These are phyloP conservation scores for Fusarium floridanum DNA, from an alignment of 2,329 filamentous ascomycete species.

Conservation along the genomic window DNA sequence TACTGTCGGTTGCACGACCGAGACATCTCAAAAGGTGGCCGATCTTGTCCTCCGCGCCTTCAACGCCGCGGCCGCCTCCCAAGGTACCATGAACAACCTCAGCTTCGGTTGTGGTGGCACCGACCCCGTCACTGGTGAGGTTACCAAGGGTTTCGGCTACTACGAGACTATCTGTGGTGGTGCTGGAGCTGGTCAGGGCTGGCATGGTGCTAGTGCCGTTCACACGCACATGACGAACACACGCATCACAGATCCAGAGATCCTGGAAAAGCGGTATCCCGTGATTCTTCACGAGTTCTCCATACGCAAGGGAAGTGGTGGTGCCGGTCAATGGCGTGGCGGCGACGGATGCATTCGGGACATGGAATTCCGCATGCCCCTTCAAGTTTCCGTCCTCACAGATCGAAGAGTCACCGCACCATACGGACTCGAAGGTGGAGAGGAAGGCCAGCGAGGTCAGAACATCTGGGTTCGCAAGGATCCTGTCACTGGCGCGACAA, in stretches of 20 bases:
- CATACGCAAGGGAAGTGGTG: slow-evolving; percentile 58
- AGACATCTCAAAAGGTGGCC: slow-evolving; percentile 53
- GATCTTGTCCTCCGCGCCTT: slow-evolving; percentile 84
- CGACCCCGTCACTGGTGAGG: slow-evolving; percentile 41
- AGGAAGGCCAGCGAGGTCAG: slow-evolving; percentile 74
- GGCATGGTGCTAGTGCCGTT: slow-evolving; percentile 49
- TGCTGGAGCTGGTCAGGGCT: slow-evolving; percentile 47
- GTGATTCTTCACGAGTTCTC: slow-evolving; percentile 50
- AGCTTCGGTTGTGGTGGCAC: slow-evolving; percentile 78
- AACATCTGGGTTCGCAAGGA: slow-evolving; percentile 73
- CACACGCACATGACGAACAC: slow-evolving; percentile 56
- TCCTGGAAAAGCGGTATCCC: slow-evolving; percentile 53
- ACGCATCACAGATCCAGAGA: slow-evolving; percentile 53
- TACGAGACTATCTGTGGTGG: slow-evolving; percentile 54
- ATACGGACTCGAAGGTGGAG: slow-evolving; percentile 80
- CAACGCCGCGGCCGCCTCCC: slow-evolving; percentile 78
- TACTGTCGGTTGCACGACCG: slow-evolving; percentile 50
- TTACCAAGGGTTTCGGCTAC: slow-evolving; percentile 51
- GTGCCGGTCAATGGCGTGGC: slow-evolving; percentile 74
- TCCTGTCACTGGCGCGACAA: slow-evolving; percentile 47
- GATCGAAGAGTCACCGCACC: slow-evolving; percentile 82
- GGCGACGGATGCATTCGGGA: slow-evolving; percentile 83
- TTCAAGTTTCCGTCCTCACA: slow-evolving; percentile 83
- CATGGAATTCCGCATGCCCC: slow-evolving; percentile 83
- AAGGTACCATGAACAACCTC: slow-evolving; percentile 85